Percentiles rank a stretch among this genome's conserved stretches.
These are phyloP conservation scores for Botrytis pseudocinerea DNA, from an alignment of 2,329 filamentous ascomycete species.

Conservation along the genomic window DNA sequence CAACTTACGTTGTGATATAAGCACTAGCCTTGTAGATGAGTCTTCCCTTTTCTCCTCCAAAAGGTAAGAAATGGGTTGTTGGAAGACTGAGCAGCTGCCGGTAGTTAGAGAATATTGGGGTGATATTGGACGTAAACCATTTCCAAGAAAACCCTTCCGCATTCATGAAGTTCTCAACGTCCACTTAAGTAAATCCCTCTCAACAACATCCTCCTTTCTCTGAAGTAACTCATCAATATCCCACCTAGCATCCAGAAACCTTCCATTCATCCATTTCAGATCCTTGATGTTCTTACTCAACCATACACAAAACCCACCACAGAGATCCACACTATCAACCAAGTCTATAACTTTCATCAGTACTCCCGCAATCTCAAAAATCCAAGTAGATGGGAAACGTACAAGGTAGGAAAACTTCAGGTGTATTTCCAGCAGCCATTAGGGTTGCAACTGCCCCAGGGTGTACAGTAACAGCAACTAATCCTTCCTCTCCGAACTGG, in stretches of 20 bases:
- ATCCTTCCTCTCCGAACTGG: slow-evolving; percentile 13
- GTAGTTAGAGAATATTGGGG: neutral
- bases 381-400: neutral
- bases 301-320: slow-evolving; percentile 22
- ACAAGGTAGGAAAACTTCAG: slow-evolving; percentile 20
- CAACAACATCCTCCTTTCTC: slow-evolving; percentile 15
- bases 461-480: slow-evolving; percentile 19
- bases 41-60: neutral
- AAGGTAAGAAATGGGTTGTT: neutral
- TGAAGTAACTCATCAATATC: slow-evolving; percentile 19
- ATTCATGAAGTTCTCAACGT: slow-evolving; percentile 14
- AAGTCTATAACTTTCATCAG: neutral
- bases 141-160: neutral
- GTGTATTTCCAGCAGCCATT: slow-evolving; percentile 18
- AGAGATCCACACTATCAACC: slow-evolving; percentile 22
- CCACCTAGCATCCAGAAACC: slow-evolving; percentile 21
- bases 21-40: neutral
- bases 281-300: slow-evolving; percentile 19
- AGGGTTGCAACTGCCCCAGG: slow-evolving; percentile 17
- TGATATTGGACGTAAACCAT: neutral
- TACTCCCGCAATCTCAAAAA: neutral
- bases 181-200: slow-evolving; percentile 23
- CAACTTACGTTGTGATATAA: no score
- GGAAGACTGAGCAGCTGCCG: neutral
- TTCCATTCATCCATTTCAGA: slow-evolving; percentile 24